These are phyloP conservation scores for Irpex sp. DNA, from an alignment of 1,284 basidiomycete species.

Conservation along the genomic window DNA sequence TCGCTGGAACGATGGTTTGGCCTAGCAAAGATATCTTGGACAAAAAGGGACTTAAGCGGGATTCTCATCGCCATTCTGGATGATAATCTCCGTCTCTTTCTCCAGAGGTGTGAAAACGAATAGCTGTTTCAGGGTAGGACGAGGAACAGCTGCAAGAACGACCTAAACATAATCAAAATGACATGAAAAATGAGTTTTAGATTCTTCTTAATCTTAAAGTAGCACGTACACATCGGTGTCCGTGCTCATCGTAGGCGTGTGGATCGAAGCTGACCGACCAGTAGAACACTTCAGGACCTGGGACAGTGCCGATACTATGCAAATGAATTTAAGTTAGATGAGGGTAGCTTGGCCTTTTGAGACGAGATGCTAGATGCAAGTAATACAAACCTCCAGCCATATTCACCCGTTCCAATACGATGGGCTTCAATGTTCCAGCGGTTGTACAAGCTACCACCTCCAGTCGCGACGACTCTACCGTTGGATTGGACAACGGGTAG, in stretches of 20 bases:
- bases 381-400: background rate
- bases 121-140: conserved; percentile 4
- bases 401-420: background rate
- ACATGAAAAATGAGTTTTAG: background rate
- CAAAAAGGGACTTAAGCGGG: background rate
- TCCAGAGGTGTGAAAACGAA: background rate
- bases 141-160: background rate
- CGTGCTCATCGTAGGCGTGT: background rate
- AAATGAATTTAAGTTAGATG: too few relatives aligned
- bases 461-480: background rate
- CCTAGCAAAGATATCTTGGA: too few relatives aligned
- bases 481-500: background rate
- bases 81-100: conserved; percentile 6
- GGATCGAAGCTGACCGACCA: background rate
- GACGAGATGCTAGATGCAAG: background rate
- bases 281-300: background rate
- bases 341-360: too few relatives aligned
- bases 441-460: background rate
- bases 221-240: background rate
- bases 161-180: background rate
- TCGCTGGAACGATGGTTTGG: too few relatives aligned
- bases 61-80: conserved; percentile 12
- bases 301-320: background rate
- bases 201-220: background rate
- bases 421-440: background rate